Evolutionary conservation across 2,329 filamentous ascomycete species (phyloP), one percentile per base, ranked within the genome.

Genomic region (Cryphonectria nitschkei): DNA sequence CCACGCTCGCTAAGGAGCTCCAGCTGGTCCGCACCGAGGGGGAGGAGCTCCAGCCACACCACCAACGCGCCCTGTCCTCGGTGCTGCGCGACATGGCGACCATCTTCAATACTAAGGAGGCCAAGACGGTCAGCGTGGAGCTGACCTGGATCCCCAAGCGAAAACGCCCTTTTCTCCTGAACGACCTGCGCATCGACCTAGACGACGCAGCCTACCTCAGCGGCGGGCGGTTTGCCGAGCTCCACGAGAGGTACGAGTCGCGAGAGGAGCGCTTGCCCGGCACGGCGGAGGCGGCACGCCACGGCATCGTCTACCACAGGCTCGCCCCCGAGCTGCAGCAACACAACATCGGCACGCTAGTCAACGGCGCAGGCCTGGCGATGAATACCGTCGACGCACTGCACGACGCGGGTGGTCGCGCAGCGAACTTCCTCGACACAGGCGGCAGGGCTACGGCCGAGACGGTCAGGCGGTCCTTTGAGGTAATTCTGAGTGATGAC

Each of bases 341-440:
- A n/a, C 16, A 52, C 69, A 89, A 89, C 73, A 90, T 97, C 68
- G 94, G 93, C 52, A 97, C 92, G 0, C 84, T 97, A 74, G 93
- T 97, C 74, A 97, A 97, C 77, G 94, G 94, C 60, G 94, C 95
- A 0, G 94, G 94, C 0, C 86, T 97, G 1, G 94, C 94, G 0
- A 96, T 97, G 92, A 96, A 96, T 78, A 97, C 94, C 0, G 90
- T 95, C 72, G 94, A 97, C 78, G 92, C 92, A 0, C 87, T 97
- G 1, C 84, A 87, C 2, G 82, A 89, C 16, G 87, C 89, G 68
- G 90, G 90, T 6, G 93, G 93, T 1, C 81, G 84, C 46, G 91
- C 91, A 34, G 89, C 93, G 14, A 97, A 97, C 76, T 97, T 97
- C 79, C 85, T 97, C 68, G 94, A 97, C 79, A 97, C 93, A 0